Base-by-base conservation (phyloP, 2,329 filamentous ascomycete genomes). In the Diaporthe humulicola region DNA sequence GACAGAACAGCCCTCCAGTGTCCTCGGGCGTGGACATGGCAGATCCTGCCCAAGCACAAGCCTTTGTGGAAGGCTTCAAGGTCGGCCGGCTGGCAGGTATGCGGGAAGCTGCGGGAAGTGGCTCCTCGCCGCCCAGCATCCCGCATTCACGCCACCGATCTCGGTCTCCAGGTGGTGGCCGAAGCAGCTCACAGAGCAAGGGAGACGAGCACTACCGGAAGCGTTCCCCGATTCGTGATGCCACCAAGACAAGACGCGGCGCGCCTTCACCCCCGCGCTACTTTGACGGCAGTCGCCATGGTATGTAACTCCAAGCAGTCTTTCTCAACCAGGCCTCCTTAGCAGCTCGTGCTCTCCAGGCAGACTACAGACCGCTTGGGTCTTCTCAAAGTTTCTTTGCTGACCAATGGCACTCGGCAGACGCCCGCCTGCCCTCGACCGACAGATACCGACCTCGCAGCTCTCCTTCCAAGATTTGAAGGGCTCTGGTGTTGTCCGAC, bases 41-140 rank as follows among this genome's bases (percentile, higher is more conserved):
- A 45, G 77, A 77, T 33, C 71, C 75, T 5, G 71, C 73, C 30
- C 75, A 74, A 30, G 60, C 73, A 5, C 75, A 66, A 9, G 78
- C 77, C 28, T 80, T 78, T 50, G 67, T 80, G 4, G 77, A 80
- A 42, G 79, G 79, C 40, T 67, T 79, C 25, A 74, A 73, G 1
- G 61, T 75, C 38, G 78, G 78, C 4, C 74, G 71, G 56, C 56
- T 74, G 15, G 71, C 72, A 22, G 50, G 33, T 33, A 28, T 38
- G 40, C 25, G 42, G 36, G 54, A 60, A 22, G 70, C 33, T 33
- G 45, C 57, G 4, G 33, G n/a, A 12, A 38, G 25, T 19, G 17
- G 28, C n/a, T 25, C 57, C 9, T 72, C 42, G 48, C 48, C 70
- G 3, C 45, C 57, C n/a, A 54, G 25, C 17, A 28, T 42, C 38